Evolutionary conservation across 495 filamentous ascomycete species (phyloP), one percentile per base, ranked within the genome.

Genomic region (Lophiostoma macrostomum): DNA sequence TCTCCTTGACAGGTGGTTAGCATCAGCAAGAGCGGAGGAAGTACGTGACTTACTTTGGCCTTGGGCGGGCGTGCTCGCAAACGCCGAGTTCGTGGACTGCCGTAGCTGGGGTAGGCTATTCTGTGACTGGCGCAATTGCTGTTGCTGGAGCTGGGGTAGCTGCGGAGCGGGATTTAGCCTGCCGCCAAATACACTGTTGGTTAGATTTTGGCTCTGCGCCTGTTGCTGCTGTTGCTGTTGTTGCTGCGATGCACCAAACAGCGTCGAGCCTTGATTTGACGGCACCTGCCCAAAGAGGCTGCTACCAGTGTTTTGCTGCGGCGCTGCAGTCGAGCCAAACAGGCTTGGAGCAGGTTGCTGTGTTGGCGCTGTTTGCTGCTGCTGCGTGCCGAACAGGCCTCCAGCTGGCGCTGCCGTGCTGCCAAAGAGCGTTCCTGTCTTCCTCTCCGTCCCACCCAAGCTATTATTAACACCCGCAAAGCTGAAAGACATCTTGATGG

Each of bases 1-100:
- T 93, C 88, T 43, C 78, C 80, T 83, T 8, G 11, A 5, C n/a
- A 34, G 20, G 28, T 23, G 36, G 37, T 20, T 35, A 42, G 25
- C 10, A 18, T 3, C 18, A 7, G 14, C 22, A 5, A 0, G 19
- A 1, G 31, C 3, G 22, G 5, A 4, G n/a, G 35, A 20, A 24
- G 14, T 19, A 25, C 4, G 18, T 7, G 16, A 43, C 54, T 42
- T 63, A 61, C 63, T 37, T 10, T 51, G 41, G 13, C 47, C 55
- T 23, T 14, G 44, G 5, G 53, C n/a, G 3, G 38, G 41, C 10
- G 35, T 24, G 28, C n/a, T 46, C 25, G 48, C 39, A 30, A 46
- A 53, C 0, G 49, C 40, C n/a, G 49, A 44, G 7, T 37, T 22
- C 13, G 19, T 56, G 8, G 64, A 64, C 53, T 73, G 67, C 14